These are phyloP conservation scores for Trifolium subterraneum DNA, from an alignment of 306 rosid species.

Conservation along the genomic window DNA sequence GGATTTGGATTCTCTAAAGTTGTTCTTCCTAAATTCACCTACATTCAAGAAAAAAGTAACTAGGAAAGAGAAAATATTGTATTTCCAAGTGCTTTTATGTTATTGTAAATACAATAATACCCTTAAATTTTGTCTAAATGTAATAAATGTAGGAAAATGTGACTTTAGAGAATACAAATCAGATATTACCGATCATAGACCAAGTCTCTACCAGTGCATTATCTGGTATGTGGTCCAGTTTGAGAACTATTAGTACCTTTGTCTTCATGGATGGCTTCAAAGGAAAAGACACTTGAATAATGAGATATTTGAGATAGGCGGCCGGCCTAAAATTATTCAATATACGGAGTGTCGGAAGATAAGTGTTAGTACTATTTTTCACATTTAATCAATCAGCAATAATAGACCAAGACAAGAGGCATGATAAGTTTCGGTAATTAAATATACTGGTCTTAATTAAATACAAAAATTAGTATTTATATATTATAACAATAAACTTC, in stretches of 20 bases:
- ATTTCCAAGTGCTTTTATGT: no score
- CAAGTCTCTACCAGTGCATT: no score
- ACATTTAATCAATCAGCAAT: neutral
- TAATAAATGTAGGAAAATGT: no score
- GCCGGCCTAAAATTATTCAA: slow-evolving; percentile 11
- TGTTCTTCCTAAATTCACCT: no score
- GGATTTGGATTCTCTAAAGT: no score
- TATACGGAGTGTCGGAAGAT: slow-evolving; percentile 9
- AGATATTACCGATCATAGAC: no score
- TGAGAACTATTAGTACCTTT: neutral
- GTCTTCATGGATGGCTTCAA: slow-evolving; percentile 18
- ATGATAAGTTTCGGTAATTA: neutral
- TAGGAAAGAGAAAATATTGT: no score
- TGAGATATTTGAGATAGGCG: slow-evolving; percentile 10
- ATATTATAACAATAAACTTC: neutral
- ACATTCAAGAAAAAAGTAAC: no score
- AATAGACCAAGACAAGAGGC: neutral
- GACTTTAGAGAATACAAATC: no score
- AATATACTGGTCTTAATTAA: neutral
- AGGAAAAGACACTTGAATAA: slow-evolving; percentile 7
- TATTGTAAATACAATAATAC: no score
- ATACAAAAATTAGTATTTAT: neutral
- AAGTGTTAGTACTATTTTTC: neutral
- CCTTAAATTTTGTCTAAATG: no score
- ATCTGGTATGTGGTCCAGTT: neutral